Evolutionary conservation across 805 yeast genomes (phyloP), one percentile per base, ranked within the genome.

Genomic region (Sugiyamaella boreocaroliniensis): DNA sequence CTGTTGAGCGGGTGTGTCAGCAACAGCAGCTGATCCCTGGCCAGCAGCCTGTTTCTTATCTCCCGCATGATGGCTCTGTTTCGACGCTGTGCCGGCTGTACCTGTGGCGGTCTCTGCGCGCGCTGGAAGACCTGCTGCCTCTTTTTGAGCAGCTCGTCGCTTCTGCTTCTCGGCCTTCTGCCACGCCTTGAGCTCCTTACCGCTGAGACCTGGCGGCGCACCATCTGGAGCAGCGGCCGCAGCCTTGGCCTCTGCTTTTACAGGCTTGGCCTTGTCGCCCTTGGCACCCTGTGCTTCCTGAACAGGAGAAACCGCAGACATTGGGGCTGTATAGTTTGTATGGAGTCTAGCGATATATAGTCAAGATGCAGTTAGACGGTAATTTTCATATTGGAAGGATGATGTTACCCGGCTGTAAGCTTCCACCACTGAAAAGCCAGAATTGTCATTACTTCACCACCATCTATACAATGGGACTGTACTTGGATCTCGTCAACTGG

Each of bases 131-230:
- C 64, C 89, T 48, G 74, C 77, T 7, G 82, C 83, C 59, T 78
- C 86, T 64, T 87, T 89, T 58, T 83, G 81, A 1, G 96, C 96
- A 1, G 96, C 93, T 66, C 98, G 77, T 67, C 88, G 87, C 41
- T 93, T 95, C 12, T 93, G 93, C 71, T 92, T 90, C 64, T 89
- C 96, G 61, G 81, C 81, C 74, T 89, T 90, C 67, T 89, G 87
- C 67, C 83, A 72, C 61, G 88, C 97, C 67, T 90, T 90, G 56
- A 88, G 74, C 68, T 90, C 95, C 62, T 89, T 89, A 59, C 87
- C 87, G 9, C 37, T 32, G 86, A 70, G 37, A 11, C 37, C 37
- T 11, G 37, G 37, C 12, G 37, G 37, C 4, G 37, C 37, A 2
- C 37, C 37, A 9, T 32, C 37, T 32, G n/a, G n/a, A 14, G 12